phyloP scores from a whole-genome alignment of 495 filamentous ascomycete species.

The Aspergillus diversus region DNA sequence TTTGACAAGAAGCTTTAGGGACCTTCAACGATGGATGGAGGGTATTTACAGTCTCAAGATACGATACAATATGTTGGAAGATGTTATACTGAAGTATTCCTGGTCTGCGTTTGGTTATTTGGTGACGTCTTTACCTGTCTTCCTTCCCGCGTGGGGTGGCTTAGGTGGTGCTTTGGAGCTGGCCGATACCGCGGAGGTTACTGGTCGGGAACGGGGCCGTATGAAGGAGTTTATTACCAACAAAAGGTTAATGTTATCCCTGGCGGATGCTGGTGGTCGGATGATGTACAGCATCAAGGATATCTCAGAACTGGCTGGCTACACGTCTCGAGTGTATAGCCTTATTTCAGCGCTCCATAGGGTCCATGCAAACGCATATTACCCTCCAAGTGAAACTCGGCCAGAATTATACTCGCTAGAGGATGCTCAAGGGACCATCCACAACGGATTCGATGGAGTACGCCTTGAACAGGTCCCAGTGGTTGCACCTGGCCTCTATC shows the following conservation, averaged over 20 bases:
- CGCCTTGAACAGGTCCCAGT: slow-evolving; percentile 92
- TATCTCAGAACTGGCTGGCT: slow-evolving; percentile 91
- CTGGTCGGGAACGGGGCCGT: slow-evolving; percentile 72
- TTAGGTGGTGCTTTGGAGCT: slow-evolving; percentile 71
- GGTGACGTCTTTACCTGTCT: slow-evolving; percentile 87
- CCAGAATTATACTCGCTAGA: slow-evolving; percentile 85
- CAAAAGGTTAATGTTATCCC: slow-evolving; percentile 95
- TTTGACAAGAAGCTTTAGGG: slow-evolving; percentile 85
- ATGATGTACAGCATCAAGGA: slow-evolving; percentile 99
- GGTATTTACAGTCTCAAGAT: slow-evolving; percentile 95
- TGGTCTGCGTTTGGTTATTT: slow-evolving; percentile 98
- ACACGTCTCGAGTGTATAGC: slow-evolving; percentile 94
- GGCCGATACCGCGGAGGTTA: slow-evolving; percentile 41
- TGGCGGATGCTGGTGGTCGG: slow-evolving; percentile 92
- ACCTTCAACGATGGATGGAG: slow-evolving; percentile 93
- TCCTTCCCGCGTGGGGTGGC: slow-evolving; percentile 94
- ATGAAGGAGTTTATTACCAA: slow-evolving; percentile 99
- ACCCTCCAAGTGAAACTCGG: slow-evolving; percentile 63
- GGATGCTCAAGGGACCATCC: slow-evolving; percentile 89
- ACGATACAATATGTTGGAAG: slow-evolving; percentile 97
- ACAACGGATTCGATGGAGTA: slow-evolving; percentile 93
- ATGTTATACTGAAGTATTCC: slow-evolving; percentile 96
- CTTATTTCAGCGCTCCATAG: slow-evolving; percentile 93
- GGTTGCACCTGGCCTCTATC: slow-evolving; percentile 78
- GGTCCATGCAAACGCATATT: slow-evolving; percentile 88